Percentiles rank a stretch among this genome's conserved stretches.
Evolutionary conservation across 148 eudicot genomes (phyloP).

Genomic region (Pouteria glomerata): DNA sequence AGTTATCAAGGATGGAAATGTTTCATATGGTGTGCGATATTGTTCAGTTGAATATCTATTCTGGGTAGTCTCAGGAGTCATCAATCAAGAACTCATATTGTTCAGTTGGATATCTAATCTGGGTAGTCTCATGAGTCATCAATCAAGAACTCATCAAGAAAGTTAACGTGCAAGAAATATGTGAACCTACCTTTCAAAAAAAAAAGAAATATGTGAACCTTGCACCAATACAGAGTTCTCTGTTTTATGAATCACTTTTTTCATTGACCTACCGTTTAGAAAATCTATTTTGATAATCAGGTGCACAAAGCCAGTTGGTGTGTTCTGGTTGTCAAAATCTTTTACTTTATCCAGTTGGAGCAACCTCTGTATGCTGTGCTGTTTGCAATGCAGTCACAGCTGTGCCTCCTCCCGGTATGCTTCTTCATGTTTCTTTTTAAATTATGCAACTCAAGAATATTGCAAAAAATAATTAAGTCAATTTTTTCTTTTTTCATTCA

Average conservation of each 20-base stretch:
- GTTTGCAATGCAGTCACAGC: slow-evolving; percentile 80
- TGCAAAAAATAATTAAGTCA: neutral
- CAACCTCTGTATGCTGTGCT: slow-evolving; percentile 75
- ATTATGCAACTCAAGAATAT: neutral
- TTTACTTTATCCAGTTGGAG: slow-evolving; percentile 70
- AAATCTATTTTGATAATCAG: slow-evolving; percentile 28
- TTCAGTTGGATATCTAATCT: neutral
- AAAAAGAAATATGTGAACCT: neutral
- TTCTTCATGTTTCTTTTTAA: neutral
- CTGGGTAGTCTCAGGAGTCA: neutral
- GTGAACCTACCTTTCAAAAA: no score
- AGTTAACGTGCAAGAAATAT: no score
- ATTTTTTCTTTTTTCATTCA: neutral
- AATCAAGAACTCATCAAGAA: neutral
- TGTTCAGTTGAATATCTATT: neutral
- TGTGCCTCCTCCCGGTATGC: slow-evolving; percentile 72
- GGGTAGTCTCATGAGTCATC: neutral
- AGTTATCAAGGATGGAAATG: neutral
- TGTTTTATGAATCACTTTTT: neutral
- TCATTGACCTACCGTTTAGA: neutral
- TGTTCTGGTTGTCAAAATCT: slow-evolving; percentile 79
- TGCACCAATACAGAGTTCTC: neutral
- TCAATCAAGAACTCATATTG: neutral
- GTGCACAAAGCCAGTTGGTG: slow-evolving; percentile 70
- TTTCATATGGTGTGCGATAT: neutral